Percentiles rank a stretch among this genome's conserved stretches.
These are phyloP conservation scores for Gyromitra esculenta DNA, from an alignment of 2,329 filamentous ascomycete genomes.

Conservation along the genomic window DNA sequence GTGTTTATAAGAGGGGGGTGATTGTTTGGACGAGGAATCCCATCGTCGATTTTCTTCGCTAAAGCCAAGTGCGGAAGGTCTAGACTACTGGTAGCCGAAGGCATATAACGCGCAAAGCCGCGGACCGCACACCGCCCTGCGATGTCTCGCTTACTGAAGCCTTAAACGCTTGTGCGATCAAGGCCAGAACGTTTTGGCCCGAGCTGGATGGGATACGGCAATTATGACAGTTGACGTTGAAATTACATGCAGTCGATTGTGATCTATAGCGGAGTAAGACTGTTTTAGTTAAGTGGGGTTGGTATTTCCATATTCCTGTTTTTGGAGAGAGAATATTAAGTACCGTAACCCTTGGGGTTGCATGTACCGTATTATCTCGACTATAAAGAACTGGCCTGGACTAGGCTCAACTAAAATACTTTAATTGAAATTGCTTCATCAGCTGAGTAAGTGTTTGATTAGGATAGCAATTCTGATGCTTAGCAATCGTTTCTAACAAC, in stretches of 20 bases:
- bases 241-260: neutral
- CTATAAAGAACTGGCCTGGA: no score
- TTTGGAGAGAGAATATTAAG: no score
- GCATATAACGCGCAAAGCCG: conserved; percentile 26
- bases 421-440: no score
- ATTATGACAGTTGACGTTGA: conserved; percentile 28
- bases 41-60: neutral
- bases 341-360: no score
- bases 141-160: conserved; percentile 4
- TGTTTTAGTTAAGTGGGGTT: no score
- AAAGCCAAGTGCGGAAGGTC: conserved; percentile 1
- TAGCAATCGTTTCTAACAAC: no score
- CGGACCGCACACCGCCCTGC: conserved; percentile 42
- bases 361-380: no score
- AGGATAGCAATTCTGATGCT: no score
- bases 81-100: conserved; percentile 9
- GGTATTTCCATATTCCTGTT: no score
- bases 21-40: conserved; percentile 22
- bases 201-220: conserved; percentile 18
- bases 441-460: no score
- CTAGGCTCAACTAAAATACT: no score
- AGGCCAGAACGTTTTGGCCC: conserved; percentile 9
- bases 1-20: neutral
- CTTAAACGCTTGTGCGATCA: conserved; percentile 9
- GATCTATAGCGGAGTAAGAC: no score